phyloP scores from a whole-genome alignment of 192 early-diverging fungal genomes.

The Coemansia sp. region DNA sequence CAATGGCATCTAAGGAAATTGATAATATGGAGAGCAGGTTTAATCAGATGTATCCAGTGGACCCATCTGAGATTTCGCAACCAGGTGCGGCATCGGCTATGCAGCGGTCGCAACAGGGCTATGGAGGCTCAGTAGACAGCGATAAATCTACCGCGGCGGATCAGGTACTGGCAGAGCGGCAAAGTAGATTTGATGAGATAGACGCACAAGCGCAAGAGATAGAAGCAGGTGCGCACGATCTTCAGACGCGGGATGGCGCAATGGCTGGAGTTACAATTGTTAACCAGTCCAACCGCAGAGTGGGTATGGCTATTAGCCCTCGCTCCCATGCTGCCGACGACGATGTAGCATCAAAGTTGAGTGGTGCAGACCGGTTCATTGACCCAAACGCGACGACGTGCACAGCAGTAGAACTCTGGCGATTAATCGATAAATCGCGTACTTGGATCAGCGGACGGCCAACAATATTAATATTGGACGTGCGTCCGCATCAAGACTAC shows the following conservation, averaged over 20 bases:
- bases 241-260: background rate
- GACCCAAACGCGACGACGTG: slow-evolving; percentile 25
- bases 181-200: slow-evolving; percentile 39
- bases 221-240: slow-evolving; percentile 14
- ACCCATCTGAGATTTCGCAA: slow-evolving; percentile 10
- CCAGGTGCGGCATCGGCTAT: background rate
- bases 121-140: background rate
- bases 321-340: slow-evolving; percentile 8
- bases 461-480: slow-evolving; percentile 70
- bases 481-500: slow-evolving; percentile 70
- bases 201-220: slow-evolving; percentile 36
- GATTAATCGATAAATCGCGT: slow-evolving; percentile 38
- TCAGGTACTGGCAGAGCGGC: slow-evolving; percentile 18
- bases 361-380: slow-evolving; percentile 16
- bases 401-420: slow-evolving; percentile 38
- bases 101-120: background rate
- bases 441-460: slow-evolving; percentile 32
- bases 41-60: slow-evolving; percentile 38
- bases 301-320: slow-evolving; percentile 10
- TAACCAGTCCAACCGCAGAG: slow-evolving; percentile 1
- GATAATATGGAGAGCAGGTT: slow-evolving; percentile 46
- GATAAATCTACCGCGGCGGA: background rate
- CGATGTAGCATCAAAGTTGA: background rate
- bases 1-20: slow-evolving; percentile 43
- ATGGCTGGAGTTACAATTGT: background rate